These are phyloP conservation scores for Tremella yokohamensis DNA, from an alignment of 768 basidiomycete genomes.

Conservation along the genomic window DNA sequence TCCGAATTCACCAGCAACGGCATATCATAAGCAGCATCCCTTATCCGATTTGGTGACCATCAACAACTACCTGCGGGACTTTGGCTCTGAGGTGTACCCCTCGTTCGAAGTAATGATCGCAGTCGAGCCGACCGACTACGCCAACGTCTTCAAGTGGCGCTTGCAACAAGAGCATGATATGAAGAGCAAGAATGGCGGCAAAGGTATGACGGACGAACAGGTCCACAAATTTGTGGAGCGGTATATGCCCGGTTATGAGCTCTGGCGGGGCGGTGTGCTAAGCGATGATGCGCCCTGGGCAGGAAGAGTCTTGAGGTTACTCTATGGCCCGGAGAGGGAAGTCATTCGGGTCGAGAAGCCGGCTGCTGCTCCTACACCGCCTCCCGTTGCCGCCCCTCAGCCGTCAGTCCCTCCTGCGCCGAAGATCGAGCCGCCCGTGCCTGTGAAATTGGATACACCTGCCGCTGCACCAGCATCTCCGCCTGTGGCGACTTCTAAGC, in stretches of 20 bases:
- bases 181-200: slow-evolving; percentile 79
- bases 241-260: slow-evolving; percentile 91
- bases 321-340: slow-evolving; percentile 27
- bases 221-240: slow-evolving; percentile 77
- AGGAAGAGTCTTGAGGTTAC: slow-evolving; percentile 26
- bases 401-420: no score
- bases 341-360: slow-evolving; percentile 10
- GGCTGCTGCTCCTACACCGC: not conserved
- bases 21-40: slow-evolving; percentile 23
- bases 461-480: not conserved
- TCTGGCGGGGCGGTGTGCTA: slow-evolving; percentile 67
- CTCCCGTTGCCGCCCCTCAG: no score
- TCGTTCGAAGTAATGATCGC: slow-evolving; percentile 72
- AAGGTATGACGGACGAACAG: slow-evolving; percentile 83
- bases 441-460: not conserved
- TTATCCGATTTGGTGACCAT: slow-evolving; percentile 19
- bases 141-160: slow-evolving; percentile 79
- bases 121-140: slow-evolving; percentile 54
- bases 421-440: no score
- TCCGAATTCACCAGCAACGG: not conserved
- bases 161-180: slow-evolving; percentile 84
- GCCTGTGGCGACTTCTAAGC: no score
- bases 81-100: slow-evolving; percentile 64
- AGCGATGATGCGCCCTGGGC: slow-evolving; percentile 20
- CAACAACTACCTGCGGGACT: slow-evolving; percentile 56